Percentiles rank a stretch among this genome's conserved stretches.
These are phyloP conservation scores for Mucor saturninus DNA, from an alignment of 371 early-diverging fungal genomes.

Conservation along the genomic window DNA sequence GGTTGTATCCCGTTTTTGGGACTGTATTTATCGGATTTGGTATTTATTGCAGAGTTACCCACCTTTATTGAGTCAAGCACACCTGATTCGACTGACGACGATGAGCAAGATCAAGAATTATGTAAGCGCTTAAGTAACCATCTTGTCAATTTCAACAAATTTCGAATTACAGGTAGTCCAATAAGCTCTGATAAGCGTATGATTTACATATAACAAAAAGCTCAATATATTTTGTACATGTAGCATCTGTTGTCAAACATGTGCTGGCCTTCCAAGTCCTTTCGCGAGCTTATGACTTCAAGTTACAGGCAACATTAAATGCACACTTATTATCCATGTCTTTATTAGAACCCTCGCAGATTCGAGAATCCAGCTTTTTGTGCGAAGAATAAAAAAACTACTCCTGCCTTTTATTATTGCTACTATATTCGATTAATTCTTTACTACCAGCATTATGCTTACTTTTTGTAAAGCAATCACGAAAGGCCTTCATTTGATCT, in stretches of 20 bases:
- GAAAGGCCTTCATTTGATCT: constrained; percentile 74
- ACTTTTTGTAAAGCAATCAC: constrained; percentile 69
- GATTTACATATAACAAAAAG: too few relatives aligned
- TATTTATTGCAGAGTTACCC: constrained; percentile 67
- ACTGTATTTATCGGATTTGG: constrained; percentile 69
- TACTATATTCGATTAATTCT: constrained; percentile 35
- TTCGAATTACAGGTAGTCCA: constrained; percentile 54
- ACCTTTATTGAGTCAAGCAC: constrained; percentile 48
- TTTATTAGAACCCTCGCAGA: constrained; percentile 45
- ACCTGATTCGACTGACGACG: constrained; percentile 11
- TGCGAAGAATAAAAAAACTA: constrained; percentile 35
- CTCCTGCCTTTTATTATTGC: constrained; percentile 12
- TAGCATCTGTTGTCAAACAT: constrained; percentile 65
- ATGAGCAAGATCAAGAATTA: constrained; percentile 33
- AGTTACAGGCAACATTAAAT: constrained; percentile 28
- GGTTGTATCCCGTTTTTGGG: constrained; percentile 68
- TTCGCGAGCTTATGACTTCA: constrained; percentile 57
- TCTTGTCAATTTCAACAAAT: constrained; percentile 71
- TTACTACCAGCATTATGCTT: constrained; percentile 54
- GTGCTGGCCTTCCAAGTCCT: constrained; percentile 66
- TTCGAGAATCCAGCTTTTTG: constrained; percentile 44
- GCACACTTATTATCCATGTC: constrained; percentile 33
- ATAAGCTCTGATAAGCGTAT: background rate
- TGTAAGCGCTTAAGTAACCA: constrained; percentile 32
- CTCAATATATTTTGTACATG: background rate